These are phyloP conservation scores for Termitomyces sp. DNA, from an alignment of 1,284 basidiomycete species.

Conservation along the genomic window DNA sequence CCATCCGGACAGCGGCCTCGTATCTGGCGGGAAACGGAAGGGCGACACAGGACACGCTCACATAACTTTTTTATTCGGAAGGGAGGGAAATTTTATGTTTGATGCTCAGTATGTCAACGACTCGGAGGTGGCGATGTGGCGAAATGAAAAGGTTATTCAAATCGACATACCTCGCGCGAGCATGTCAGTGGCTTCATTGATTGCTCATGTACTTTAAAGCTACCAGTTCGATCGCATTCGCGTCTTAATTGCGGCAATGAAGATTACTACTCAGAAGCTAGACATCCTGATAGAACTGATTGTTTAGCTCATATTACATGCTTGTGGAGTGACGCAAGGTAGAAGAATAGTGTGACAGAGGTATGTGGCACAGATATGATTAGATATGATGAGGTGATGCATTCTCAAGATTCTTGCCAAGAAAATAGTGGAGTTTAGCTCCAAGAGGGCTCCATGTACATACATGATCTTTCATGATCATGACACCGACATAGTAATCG, in stretches of 20 bases:
- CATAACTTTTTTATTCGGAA: too few relatives aligned
- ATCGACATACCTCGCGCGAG: too few relatives aligned
- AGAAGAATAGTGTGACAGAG: background rate
- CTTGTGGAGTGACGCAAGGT: background rate
- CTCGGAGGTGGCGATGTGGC: background rate
- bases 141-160: background rate
- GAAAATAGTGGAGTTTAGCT: background rate
- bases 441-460: too few relatives aligned
- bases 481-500: background rate
- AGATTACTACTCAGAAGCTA: background rate
- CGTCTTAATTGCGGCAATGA: background rate
- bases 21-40: too few relatives aligned
- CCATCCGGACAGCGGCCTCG: too few relatives aligned
- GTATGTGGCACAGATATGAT: background rate
- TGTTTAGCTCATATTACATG: background rate
- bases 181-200: background rate
- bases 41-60: too few relatives aligned
- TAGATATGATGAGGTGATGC: background rate
- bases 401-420: too few relatives aligned
- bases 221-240: background rate
- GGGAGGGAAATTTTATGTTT: too few relatives aligned
- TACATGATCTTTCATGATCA: too few relatives aligned
- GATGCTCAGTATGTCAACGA: too few relatives aligned
- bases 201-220: background rate
- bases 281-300: background rate